A percentile compares a stretch with the other conserved stretches of the same genome.
These are phyloP conservation scores for Mycena epipterygia DNA, from an alignment of 768 basidiomycete species.

Conservation along the genomic window DNA sequence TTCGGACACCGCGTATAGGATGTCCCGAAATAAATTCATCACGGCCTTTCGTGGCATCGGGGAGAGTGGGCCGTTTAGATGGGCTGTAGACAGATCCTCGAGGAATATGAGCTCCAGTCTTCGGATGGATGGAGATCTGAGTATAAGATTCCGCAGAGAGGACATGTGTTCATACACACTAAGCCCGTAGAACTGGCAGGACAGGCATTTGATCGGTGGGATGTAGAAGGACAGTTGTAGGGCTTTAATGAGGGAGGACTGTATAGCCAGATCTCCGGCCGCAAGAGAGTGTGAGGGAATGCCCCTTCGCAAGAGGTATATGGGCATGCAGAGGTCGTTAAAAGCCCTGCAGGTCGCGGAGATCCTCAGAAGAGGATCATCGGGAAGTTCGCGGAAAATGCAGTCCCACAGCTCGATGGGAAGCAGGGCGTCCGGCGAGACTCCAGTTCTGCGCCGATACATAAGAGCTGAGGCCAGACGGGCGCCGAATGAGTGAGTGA, in stretches of 20 bases:
- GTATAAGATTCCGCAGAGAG: not conserved
- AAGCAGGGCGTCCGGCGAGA: not conserved
- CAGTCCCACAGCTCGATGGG: not conserved
- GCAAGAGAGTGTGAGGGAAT: not conserved
- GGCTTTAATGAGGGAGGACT: not conserved
- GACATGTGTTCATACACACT: not conserved
- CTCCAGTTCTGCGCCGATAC: not conserved
- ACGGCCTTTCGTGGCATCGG: not conserved
- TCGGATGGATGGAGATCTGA: not conserved
- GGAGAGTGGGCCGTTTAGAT: too few relatives aligned
- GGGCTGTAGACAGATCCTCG: not conserved
- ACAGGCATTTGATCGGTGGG: conserved; percentile 1
- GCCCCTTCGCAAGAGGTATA: not conserved
- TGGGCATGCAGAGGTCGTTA: not conserved
- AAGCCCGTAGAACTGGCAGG: not conserved
- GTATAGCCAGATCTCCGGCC: not conserved
- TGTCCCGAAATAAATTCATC: not conserved
- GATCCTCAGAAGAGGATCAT: not conserved
- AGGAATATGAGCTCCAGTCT: not conserved
- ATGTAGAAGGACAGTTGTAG: not conserved
- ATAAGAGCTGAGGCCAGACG: not conserved
- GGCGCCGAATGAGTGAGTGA: not conserved
- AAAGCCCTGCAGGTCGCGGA: not conserved
- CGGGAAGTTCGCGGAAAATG: not conserved
- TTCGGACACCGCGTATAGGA: not conserved